phyloP scores from a whole-genome alignment of 192 early-diverging fungal species.

The Gaertneriomyces semiglobifer region DNA sequence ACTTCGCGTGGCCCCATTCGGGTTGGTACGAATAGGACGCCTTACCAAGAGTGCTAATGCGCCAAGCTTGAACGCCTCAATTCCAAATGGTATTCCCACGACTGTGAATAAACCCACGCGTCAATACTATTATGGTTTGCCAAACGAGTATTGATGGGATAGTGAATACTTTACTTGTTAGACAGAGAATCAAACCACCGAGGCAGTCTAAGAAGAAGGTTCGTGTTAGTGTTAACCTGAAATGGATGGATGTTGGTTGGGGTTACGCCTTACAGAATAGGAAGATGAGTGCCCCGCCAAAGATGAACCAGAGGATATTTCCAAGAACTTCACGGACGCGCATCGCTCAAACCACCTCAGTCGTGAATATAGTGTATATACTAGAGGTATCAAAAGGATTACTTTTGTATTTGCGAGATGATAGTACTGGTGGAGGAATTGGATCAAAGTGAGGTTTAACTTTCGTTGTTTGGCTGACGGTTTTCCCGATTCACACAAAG shows the following conservation, averaged over 20 bases:
- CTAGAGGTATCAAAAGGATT: too few relatives aligned
- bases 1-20: too few relatives aligned
- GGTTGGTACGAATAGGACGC: too few relatives aligned
- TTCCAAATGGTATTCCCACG: constrained; percentile 21
- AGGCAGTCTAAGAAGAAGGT: constrained; percentile 11
- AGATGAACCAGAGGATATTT: constrained; percentile 21
- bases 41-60: constrained; percentile 6
- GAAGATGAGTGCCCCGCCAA: constrained; percentile 22
- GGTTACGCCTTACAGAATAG: constrained; percentile 13
- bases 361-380: too few relatives aligned
- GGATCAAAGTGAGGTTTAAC: too few relatives aligned
- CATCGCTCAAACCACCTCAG: not conserved
- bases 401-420: too few relatives aligned
- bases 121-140: not conserved
- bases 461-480: too few relatives aligned
- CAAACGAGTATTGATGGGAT: not conserved
- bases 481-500: too few relatives aligned
- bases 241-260: not conserved
- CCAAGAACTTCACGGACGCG: constrained; percentile 1
- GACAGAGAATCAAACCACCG: constrained; percentile 8
- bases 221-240: not conserved
- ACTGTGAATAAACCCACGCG: not conserved
- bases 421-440: too few relatives aligned
- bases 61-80: constrained; percentile 26
- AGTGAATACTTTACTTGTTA: constrained; percentile 1